Percentiles rank a stretch among this genome's conserved stretches.
Conservation (phyloP, 768 basidiomycete genomes). For the Hysterangium stoloniferum region DNA sequence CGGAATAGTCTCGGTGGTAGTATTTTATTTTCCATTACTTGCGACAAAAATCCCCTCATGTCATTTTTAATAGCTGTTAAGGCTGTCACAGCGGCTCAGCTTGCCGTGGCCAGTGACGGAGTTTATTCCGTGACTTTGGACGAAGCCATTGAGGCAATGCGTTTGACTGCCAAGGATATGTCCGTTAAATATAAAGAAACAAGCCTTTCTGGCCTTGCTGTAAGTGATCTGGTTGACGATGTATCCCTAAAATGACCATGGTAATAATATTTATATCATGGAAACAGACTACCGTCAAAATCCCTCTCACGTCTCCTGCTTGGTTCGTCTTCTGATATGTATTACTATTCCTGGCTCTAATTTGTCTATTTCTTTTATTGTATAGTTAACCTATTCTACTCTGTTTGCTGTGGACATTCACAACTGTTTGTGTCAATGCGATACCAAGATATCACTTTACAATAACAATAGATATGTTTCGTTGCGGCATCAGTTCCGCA, state of each 20-base stretch:
- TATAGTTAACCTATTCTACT: too few species aligned
- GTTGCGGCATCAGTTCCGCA: too few species aligned
- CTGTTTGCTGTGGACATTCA: too few species aligned
- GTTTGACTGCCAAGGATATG: constrained; percentile 90
- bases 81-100: constrained; percentile 87
- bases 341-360: too few species aligned
- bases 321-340: constrained; percentile 36
- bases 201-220: constrained; percentile 71
- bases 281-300: constrained; percentile 63
- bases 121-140: constrained; percentile 83
- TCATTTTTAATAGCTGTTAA: constrained; percentile 59
- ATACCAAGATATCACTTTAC: too few species aligned
- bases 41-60: background rate
- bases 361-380: too few species aligned
- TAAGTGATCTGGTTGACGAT: constrained; percentile 24
- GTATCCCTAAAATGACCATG: constrained; percentile 13
- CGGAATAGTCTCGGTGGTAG: constrained; percentile 80
- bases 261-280: constrained; percentile 11
- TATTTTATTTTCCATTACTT: background rate
- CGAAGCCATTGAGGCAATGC: constrained; percentile 94
- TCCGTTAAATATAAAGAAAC: constrained; percentile 95
- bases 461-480: too few species aligned
- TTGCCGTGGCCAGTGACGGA: constrained; percentile 88
- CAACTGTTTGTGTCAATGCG: too few species aligned
- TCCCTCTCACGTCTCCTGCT: constrained; percentile 78